phyloP scores from a whole-genome alignment of 2,329 filamentous ascomycete species.

The Botrytis fragariae region DNA sequence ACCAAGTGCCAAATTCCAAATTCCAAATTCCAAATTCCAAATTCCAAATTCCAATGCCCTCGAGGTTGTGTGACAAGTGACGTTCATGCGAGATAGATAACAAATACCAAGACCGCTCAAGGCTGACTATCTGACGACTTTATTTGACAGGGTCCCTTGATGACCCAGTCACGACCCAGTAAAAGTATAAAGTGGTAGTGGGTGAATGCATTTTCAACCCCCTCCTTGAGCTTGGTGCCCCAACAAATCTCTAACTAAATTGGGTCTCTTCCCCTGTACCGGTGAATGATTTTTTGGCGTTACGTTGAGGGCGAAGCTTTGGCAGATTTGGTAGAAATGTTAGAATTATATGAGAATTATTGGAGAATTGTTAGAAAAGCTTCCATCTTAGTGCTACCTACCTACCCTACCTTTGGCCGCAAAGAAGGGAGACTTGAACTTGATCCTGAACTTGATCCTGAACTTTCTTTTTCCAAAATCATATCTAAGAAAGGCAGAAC shows the following conservation, averaged over 20 bases:
- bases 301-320: constrained; percentile 18
- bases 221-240: constrained; percentile 12
- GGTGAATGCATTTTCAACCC: constrained; percentile 12
- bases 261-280: constrained; percentile 5
- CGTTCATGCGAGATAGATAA: constrained; percentile 3
- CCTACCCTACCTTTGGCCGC: not conserved
- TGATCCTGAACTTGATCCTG: too few species aligned
- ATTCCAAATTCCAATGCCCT: not conserved
- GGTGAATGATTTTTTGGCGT: constrained; percentile 21
- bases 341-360: not conserved
- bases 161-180: not conserved
- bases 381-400: not conserved
- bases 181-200: not conserved
- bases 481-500: not conserved
- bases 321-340: not conserved
- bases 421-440: not conserved
- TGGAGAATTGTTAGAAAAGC: not conserved
- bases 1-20: not conserved
- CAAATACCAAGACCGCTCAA: not conserved
- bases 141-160: not conserved
- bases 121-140: constrained; percentile 2
- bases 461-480: not conserved
- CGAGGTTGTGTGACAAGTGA: not conserved
- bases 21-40: not conserved
- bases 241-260: constrained; percentile 21